Evolutionary conservation across 2,329 filamentous ascomycete species (phyloP).

Genomic region (Didymella keratinophila): DNA sequence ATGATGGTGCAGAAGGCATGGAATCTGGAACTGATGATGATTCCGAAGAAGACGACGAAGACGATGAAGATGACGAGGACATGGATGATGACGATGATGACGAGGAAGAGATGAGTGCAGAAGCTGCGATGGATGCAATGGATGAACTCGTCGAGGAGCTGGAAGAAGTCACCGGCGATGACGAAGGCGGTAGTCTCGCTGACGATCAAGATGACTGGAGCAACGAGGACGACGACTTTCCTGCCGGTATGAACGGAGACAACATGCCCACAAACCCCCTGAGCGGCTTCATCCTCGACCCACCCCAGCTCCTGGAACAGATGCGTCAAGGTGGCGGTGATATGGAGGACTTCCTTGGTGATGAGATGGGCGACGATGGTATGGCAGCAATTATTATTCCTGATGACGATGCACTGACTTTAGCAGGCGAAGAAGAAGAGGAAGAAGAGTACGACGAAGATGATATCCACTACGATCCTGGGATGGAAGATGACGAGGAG

Average conservation of each 20-base stretch:
- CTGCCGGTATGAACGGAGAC: conserved; percentile 57
- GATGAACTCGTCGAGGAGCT: conserved; percentile 46
- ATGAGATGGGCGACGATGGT: conserved; percentile 67
- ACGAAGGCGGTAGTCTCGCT: conserved; percentile 56
- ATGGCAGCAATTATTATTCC: conserved; percentile 50
- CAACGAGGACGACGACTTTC: conserved; percentile 59
- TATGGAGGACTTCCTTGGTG: conserved; percentile 63
- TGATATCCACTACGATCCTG: conserved; percentile 66
- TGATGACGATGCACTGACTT: conserved; percentile 42
- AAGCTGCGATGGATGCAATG: conserved; percentile 26
- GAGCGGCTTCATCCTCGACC: conserved; percentile 46
- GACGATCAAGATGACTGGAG: conserved; percentile 52
- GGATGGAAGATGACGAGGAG: conserved; percentile 58
- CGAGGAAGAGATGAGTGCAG: conserved; percentile 50
- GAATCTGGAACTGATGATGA: conserved; percentile 63
- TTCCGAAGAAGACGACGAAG: conserved; percentile 64
- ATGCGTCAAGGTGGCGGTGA: conserved; percentile 56
- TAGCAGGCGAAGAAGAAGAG: conserved; percentile 53
- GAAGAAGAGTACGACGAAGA: conserved; percentile 73
- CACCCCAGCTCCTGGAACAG: conserved; percentile 49
- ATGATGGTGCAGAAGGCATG: conserved; percentile 68
- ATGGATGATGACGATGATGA: conserved; percentile 57
- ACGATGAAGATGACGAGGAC: conserved; percentile 61
- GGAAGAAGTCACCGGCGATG: conserved; percentile 58
- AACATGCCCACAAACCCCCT: conserved; percentile 56